Base-by-base conservation (phyloP, 208 protist genomes). In the Acanthamoeba lugdunensis region DNA sequence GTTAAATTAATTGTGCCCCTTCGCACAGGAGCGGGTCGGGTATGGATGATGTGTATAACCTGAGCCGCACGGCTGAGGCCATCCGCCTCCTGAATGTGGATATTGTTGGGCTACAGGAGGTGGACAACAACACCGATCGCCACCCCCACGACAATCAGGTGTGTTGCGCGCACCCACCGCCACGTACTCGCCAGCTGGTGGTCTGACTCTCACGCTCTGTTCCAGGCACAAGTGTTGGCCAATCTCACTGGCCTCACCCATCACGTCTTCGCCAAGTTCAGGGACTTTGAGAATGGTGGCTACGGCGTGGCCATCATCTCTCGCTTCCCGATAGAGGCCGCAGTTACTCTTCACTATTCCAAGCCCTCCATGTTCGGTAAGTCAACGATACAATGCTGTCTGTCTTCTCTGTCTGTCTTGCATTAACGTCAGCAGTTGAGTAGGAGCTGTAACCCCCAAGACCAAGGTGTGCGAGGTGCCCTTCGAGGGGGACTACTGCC, bases 11-110 rank as follows among this genome's bases (percentile, higher is more conserved):
- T 16, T 16, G 21, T 8, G 52, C 7, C 33, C 37, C 16, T 14
- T 13, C 37, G 45, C 5, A 25, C 41, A 87, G 79, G 79, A 87
- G 79, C 50, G 79, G 79, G 13, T 54, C 79, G 4, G 79, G 79
- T 4, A 87, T 87, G 79, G 79, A 87, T 18, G n/a, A 33, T 61
- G 79, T 87, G n/a, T 87, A 87, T 30, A 87, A 87, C 79, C 79
- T 87, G 18, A 63, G 79, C 25, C 79, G 79, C 79, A 87, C 79
- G 5, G 79, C 79, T 18, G 79, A 87, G 5, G 79, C 79, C 5
- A 87, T 87, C 50, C 13, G 50, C 5, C 45, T n/a, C 4, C 11
- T 87, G 48, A 61, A 61, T 8, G 50, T 87, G 16, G 79, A 87
- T 18, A n/a, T 87, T 41, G 30, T 87, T n/a, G 79, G 79, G 48